Base-by-base conservation (phyloP, 2,329 filamentous ascomycete species). In the Trichoderma sp. region DNA sequence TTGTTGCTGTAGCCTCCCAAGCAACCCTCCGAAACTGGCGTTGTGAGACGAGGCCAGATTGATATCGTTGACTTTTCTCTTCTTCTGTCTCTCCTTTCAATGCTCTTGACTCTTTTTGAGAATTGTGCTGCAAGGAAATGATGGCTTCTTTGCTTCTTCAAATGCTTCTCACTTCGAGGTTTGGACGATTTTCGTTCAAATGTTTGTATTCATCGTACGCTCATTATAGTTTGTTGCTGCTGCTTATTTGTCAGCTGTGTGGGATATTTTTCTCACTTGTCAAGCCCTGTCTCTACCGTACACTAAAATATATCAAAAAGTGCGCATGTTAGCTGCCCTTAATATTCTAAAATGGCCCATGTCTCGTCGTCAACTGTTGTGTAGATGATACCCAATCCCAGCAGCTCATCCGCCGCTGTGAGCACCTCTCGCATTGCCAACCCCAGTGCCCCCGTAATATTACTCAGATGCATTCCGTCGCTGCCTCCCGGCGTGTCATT, bases 311-410 rank as follows among this genome's bases (percentile, higher is more conserved):
- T 51, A 47, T 61, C 56, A 26, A 32, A n/a, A 61, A 24, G 11
- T 51, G 56, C 39, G 14, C 21, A 15, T 47, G 9, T 28, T 24
- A 43, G 15, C 28, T 53, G 28, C 36, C 21, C 47, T 39, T 60
- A 73, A 30, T 71, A 73, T 72, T 97, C 93, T 73, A 98, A 84
- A 74, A 97, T 85, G 57, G 94, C 93, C 91, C 93, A 98, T 1
- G 95, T 98, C 81, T 93, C 88, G 78, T 98, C 95, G 82, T 98
- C 94, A 7, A 97, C 88, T 11, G 97, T 99, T 32, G 94, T 93
- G 83, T 94, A 99, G 75, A 97, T 93, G 76, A 93, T 79, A 34
- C 94, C 93, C 70, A 89, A 83, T 2, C 85, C 85, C 57, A 94
- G 82, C 78, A 99, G 82, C 82, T 98, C 94, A 76, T 97, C 93